Evolutionary conservation across 805 yeast species (phyloP), one percentile per base, ranked within the genome.

Genomic region (Ogataea wickerhamii): DNA sequence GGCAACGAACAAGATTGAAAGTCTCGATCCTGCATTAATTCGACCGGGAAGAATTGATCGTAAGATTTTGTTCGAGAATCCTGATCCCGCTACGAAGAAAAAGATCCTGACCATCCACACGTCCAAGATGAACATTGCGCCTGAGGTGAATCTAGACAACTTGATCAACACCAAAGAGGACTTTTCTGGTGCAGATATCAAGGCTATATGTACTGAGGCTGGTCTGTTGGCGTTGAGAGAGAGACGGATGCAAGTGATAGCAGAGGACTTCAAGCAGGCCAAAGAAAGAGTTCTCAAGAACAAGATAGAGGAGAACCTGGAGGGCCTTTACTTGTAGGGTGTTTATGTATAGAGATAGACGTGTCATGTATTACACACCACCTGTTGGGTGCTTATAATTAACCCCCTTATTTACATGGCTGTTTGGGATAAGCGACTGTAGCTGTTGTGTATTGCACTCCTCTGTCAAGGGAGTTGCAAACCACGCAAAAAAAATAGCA

Each of bases 41-140:
- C 80, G 98, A 66, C 98, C 98, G 0, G 98, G 98, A 31, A 83
- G 98, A 72, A 91, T 89, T 55, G 98, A 89, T 66, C 79, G 98
- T 58, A 89, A 89, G 71, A 89, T 89, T 53, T 75, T 89, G 61
- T 91, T 91, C 66, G 97, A 93, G 66, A 91, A 89, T 54, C 98
- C 98, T 18, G 96, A 91, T 55, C 81, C 89, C 30, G 79, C 82
- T 42, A 89, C 96, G 33, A 85, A 91, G 71, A 85, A 88, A 70
- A 89, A 89, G 74, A 91, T 91, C 63, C 75, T 91, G 56, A 75
- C 80, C 41, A 91, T 91, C 52, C 98, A 91, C 63, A 89, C 97
- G 2, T 79, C 86, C 45, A 89, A 87, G 67, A 89, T 89, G 98
- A 87, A 81, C 53, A 73, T 89, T 51, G 77, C 93, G 13, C 80